Conservation (phyloP, 148 eudicot species). For the Beta vulgaris region DNA sequence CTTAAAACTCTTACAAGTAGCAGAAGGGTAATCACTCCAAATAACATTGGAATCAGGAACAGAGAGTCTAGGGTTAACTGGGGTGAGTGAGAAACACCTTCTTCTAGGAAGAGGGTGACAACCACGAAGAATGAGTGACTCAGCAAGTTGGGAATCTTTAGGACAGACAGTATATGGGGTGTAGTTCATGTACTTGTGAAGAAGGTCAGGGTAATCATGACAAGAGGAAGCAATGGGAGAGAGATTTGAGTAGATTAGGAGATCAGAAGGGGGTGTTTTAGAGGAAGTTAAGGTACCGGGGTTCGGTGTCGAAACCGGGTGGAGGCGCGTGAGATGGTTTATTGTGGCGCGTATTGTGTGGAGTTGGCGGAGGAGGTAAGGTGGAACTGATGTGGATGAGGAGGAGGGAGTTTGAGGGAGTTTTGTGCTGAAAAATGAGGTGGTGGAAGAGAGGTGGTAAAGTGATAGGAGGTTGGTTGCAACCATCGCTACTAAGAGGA, state of each 20-base stretch:
- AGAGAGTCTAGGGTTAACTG: conserved; percentile 24
- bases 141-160: conserved; percentile 43
- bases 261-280: conserved; percentile 53
- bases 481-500: conserved; percentile 81
- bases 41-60: conserved; percentile 44
- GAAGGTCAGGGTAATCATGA: conserved; percentile 52
- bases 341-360: conserved; percentile 89
- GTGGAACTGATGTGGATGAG: conserved; percentile 41
- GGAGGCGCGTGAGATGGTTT: conserved; percentile 83
- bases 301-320: conserved; percentile 25
- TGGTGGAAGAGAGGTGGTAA: conserved; percentile 77
- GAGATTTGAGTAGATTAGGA: conserved; percentile 53
- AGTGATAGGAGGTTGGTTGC: conserved; percentile 83
- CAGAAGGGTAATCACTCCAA: conserved; percentile 35
- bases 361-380: conserved; percentile 74
- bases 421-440: conserved; percentile 38
- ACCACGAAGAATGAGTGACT: conserved; percentile 70
- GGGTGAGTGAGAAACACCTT: conserved; percentile 54
- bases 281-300: neutral
- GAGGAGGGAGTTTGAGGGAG: conserved; percentile 16
- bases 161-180: conserved; percentile 61
- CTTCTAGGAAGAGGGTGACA: conserved; percentile 89
- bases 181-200: conserved; percentile 77
- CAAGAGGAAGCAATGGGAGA: conserved; percentile 73
- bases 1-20: conserved; percentile 55